Conservation (phyloP, 495 filamentous ascomycete genomes). For the Aspergillus sparsus region DNA sequence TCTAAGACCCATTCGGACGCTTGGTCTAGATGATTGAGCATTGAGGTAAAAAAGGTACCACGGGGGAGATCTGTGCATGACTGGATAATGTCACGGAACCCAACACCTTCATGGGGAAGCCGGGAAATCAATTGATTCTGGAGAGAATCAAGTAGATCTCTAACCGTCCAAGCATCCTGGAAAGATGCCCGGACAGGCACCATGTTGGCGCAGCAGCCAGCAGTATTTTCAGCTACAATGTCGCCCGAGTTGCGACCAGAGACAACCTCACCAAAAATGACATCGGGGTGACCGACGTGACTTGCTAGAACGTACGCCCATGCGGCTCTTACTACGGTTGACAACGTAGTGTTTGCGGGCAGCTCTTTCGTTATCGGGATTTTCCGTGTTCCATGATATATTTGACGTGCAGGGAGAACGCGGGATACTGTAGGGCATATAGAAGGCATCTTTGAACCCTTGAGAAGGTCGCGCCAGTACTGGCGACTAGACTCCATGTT, state of each 20-base stretch:
- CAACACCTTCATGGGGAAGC: conserved; percentile 11
- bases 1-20: conserved; percentile 11
- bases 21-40: conserved; percentile 16
- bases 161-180: conserved; percentile 1
- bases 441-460: conserved; percentile 17
- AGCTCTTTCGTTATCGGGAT: not conserved
- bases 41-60: conserved; percentile 9
- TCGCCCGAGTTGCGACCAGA: conserved; percentile 36
- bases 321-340: conserved; percentile 53
- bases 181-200: conserved; percentile 13
- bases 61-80: conserved; percentile 7
- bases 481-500: conserved; percentile 4
- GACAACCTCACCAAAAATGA: conserved; percentile 44
- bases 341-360: conserved; percentile 36
- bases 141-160: conserved; percentile 3
- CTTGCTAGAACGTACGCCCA: conserved; percentile 51
- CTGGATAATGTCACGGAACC: conserved; percentile 13
- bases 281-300: conserved; percentile 36
- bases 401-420: conserved; percentile 10
- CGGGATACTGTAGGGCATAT: not conserved
- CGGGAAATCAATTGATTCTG: conserved; percentile 16
- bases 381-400: conserved; percentile 10
- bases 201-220: conserved; percentile 15
- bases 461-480: conserved; percentile 19
- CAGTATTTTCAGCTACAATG: conserved; percentile 22